Base-by-base conservation (phyloP, 768 basidiomycete genomes). In the Butyriboletus loyo region DNA sequence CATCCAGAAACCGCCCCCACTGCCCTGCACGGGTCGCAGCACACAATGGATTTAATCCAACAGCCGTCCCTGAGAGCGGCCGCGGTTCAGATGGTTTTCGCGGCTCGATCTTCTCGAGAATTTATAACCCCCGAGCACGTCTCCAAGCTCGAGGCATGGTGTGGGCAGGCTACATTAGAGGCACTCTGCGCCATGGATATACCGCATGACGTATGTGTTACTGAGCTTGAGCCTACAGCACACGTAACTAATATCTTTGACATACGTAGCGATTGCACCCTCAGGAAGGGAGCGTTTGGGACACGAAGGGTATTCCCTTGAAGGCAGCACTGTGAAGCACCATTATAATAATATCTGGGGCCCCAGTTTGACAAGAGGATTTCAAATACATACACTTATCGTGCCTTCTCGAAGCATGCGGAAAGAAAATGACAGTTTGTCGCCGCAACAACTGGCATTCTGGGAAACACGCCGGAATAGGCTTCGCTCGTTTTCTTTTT, bases 11-110 rank as follows among this genome's bases (percentile, higher is more conserved):
- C 44, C 19, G 50, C 39, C 14, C 47, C 49, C 15, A 49, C 59
- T 41, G 40, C 50, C 19, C 21, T 22, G 53, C 27, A 37, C 15
- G n/a, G 11, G 22, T 36, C 56, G 1, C 24, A 15, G 10, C 46
- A 43, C 2, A 40, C 35, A 40, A 32, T 49, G 42, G 44, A 49
- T 38, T n/a, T 49, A 58, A 27, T 22, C 4, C 28, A 22, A 22
- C 61, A 53, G 19, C 62, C 73, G 17, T 58, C 61, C 51, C 90
- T 92, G 61, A 78, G 80, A 59, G 90, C 86, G n/a, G 86, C 89
- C 15, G 85, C 86, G 15, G 81, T 81, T 21, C 89, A 92, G 53
- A 87, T 91, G 80, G 80, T 91, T 5, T 92, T 89, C 62, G 89
- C 89, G n/a, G 79, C 84, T 38, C 81, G 89, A 43, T 76, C 74